phyloP scores from a whole-genome alignment of 345 rosid species.

The Arabis hirsuta region DNA sequence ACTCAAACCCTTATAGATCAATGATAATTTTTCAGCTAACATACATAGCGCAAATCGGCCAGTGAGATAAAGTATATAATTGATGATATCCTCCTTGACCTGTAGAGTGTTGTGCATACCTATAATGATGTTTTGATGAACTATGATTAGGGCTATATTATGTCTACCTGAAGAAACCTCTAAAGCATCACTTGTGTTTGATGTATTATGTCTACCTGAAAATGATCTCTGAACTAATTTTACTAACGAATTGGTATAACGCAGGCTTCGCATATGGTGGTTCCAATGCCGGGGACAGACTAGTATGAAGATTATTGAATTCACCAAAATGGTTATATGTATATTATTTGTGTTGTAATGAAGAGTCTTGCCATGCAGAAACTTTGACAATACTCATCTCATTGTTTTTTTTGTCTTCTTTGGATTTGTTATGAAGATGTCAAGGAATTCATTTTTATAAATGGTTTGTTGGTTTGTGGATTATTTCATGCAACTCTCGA shows the following conservation, averaged over 20 bases:
- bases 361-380: slow-evolving; percentile 26
- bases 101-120: background rate
- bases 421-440: slow-evolving; percentile 27
- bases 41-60: background rate
- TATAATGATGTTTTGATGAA: background rate
- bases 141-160: background rate
- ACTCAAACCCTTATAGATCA: background rate
- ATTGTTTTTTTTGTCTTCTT: background rate
- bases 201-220: background rate
- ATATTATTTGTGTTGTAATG: slow-evolving; percentile 35
- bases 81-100: background rate
- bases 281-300: slow-evolving; percentile 68
- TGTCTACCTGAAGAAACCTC: background rate
- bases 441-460: slow-evolving; percentile 2
- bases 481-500: slow-evolving; percentile 10
- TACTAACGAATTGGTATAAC: background rate
- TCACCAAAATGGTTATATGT: slow-evolving; percentile 4
- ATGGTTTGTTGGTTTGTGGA: slow-evolving; percentile 24
- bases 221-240: background rate
- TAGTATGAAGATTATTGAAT: slow-evolving; percentile 34
- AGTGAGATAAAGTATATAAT: background rate
- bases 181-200: slow-evolving; percentile 6
- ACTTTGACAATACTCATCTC: slow-evolving; percentile 30
- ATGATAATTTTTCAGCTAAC: slow-evolving; percentile 16
- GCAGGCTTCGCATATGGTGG: slow-evolving; percentile 71